Evolutionary conservation across 768 basidiomycete genomes (phyloP).

Genomic region (Rubroboletus pulcherrimus): DNA sequence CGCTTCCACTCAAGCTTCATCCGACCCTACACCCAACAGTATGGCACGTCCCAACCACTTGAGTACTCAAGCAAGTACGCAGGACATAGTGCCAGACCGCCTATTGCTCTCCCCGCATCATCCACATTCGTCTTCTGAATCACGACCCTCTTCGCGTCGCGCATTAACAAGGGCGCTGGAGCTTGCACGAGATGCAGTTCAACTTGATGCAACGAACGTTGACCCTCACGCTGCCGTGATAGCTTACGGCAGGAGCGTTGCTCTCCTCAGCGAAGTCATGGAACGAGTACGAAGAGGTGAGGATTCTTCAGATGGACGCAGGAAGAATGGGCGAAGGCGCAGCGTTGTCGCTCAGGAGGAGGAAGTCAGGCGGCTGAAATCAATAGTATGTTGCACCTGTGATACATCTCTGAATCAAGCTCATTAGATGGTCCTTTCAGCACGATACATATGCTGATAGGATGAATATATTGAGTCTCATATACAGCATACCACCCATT

Average conservation of each 20-base stretch:
- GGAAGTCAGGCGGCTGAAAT: conserved; percentile 80
- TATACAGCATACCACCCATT: conserved; percentile 80
- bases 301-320: conserved; percentile 67
- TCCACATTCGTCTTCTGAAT: conserved; percentile 42
- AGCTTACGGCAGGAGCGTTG: conserved; percentile 84
- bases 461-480: conserved; percentile 87
- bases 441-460: conserved; percentile 95
- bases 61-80: conserved; percentile 23
- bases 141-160: conserved; percentile 70
- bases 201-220: conserved; percentile 83
- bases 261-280: conserved; percentile 89
- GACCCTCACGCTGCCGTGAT: conserved; percentile 86
- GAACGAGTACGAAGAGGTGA: conserved; percentile 84
- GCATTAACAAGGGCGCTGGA: conserved; percentile 84
- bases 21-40: conserved; percentile 56
- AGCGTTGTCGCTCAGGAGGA: conserved; percentile 90
- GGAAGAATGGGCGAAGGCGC: conserved; percentile 58
- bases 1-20: conserved; percentile 44
- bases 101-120: conserved; percentile 42
- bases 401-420: conserved; percentile 7
- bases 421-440: conserved; percentile 38
- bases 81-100: conserved; percentile 43
- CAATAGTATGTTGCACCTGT: conserved; percentile 65
- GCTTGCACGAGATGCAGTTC: conserved; percentile 85
- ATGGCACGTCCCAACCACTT: conserved; percentile 35